Evolutionary conservation across 2,329 filamentous ascomycete species (phyloP).

Genomic region (Pezicula radicicola): DNA sequence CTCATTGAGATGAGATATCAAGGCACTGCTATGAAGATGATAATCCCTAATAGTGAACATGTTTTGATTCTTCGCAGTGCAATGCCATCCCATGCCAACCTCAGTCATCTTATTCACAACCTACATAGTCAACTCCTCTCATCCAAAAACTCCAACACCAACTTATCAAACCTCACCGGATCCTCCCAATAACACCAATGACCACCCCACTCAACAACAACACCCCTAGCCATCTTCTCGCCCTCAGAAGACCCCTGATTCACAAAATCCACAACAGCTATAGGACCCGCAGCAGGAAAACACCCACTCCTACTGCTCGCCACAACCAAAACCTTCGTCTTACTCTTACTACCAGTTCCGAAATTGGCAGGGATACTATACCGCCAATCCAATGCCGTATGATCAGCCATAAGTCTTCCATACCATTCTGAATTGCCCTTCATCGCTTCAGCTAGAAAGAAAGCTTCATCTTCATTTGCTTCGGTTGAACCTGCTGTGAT

Average conservation of each 20-base stretch:
- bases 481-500: not conserved
- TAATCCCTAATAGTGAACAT: no score
- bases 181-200: conserved; percentile 32
- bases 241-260: conserved; percentile 11
- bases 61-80: no score
- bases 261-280: conserved; percentile 25
- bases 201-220: conserved; percentile 26
- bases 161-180: conserved; percentile 20
- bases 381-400: conserved; percentile 28
- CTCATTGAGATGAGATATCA: no score
- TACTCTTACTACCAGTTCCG: conserved; percentile 12
- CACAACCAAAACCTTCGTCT: conserved; percentile 24
- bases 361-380: conserved; percentile 21
- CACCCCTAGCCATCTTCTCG: conserved; percentile 15
- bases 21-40: no score
- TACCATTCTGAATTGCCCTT: conserved; percentile 25
- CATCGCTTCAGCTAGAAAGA: conserved; percentile 26
- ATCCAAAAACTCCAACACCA: conserved; percentile 21
- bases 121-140: not conserved
- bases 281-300: conserved; percentile 26
- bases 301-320: conserved; percentile 29
- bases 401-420: conserved; percentile 29
- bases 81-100: no score
- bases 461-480: conserved; percentile 18
- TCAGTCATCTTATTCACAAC: not conserved